Evolutionary conservation across 2,329 filamentous ascomycete genomes (phyloP), one percentile per base, ranked within the genome.

Genomic region (Aspergillus nomiae): DNA sequence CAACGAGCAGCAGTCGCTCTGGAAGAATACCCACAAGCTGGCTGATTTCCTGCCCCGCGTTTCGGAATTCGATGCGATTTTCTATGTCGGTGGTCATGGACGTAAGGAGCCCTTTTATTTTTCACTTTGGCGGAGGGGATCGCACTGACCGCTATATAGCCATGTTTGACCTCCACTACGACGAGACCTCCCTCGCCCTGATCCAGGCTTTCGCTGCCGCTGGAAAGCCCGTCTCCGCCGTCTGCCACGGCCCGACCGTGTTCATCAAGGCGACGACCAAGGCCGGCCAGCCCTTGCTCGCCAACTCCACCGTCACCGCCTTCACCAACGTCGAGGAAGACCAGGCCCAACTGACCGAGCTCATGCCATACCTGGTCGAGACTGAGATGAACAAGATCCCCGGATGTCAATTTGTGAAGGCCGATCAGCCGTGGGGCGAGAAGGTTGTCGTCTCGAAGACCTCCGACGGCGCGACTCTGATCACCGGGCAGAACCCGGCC

Each of bases 1-100:
- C 55, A 78, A 84, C 38, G 83, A 83, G 70, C 79, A 90, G 67
- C 79, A 84, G 69, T 67, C 79, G 2, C 74, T 91, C 19, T 92
- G 88, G 88, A 84, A 87, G 71, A 84, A 86, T 46, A 92, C 90
- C 0, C 70, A 78, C 7, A 85, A 84, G 63, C 80, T 92, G 24
- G 80, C 82, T 30, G 77, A 85, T 26, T 85, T 89, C 67, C 71
- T 85, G 19, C 85, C 86, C 38, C 83, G 83, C 63, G 82, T 85
- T 0, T 76, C 74, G 62, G 87, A 90, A 65, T 92, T 87, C 70
- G 90, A 86, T 67, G 89, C 87, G 38, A 79, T 87, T 58, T 87
- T 86, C 73, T 87, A 83, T 67, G 84, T 87, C 50, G 86, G 86
- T 58, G 85, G 86, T 36, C 84, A 87, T 67, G 85, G 84, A 50